Percentiles rank a stretch among this genome's conserved stretches.
Evolutionary conservation across 2,329 filamentous ascomycete genomes (phyloP).

Genomic region (Trichoderma sp.): DNA sequence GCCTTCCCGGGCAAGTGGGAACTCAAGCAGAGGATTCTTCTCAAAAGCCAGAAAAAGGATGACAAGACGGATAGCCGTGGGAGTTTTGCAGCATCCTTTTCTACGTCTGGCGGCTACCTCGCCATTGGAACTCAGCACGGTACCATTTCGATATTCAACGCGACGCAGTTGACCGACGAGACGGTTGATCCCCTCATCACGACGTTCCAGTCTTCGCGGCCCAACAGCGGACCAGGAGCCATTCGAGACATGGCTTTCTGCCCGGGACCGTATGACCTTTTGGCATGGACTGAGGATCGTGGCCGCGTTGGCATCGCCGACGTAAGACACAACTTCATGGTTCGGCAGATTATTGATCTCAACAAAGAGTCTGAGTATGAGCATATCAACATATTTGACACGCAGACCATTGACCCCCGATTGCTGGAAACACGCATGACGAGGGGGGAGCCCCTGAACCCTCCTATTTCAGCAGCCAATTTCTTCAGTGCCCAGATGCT

Average conservation of each 20-base stretch:
- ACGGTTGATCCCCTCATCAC: slow-evolving; percentile 64
- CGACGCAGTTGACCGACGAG: slow-evolving; percentile 44
- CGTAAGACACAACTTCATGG: slow-evolving; percentile 62
- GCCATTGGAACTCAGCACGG: slow-evolving; percentile 80
- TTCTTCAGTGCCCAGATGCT: slow-evolving; percentile 27
- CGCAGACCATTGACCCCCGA: slow-evolving; percentile 52
- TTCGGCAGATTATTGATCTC: slow-evolving; percentile 67
- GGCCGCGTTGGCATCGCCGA: slow-evolving; percentile 73
- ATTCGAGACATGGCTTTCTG: slow-evolving; percentile 91
- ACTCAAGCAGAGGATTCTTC: slow-evolving; percentile 49
- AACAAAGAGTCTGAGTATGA: slow-evolving; percentile 57
- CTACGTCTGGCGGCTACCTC: slow-evolving; percentile 65
- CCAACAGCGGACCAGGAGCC: slow-evolving; percentile 69
- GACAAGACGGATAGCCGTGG: slow-evolving; percentile 58
- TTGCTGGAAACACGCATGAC: slow-evolving; percentile 49
- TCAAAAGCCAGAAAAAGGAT: slow-evolving; percentile 56
- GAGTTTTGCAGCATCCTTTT: slow-evolving; percentile 79
- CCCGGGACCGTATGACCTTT: slow-evolving; percentile 81
- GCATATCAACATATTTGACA: slow-evolving; percentile 56
- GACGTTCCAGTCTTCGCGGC: slow-evolving; percentile 74
- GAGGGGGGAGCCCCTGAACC: slow-evolving; percentile 35
- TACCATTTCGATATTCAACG: slow-evolving; percentile 72
- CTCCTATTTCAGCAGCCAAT: slow-evolving; percentile 21
- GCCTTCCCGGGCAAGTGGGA: slow-evolving; percentile 46
- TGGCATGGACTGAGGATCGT: slow-evolving; percentile 92